Evolutionary conservation across 2,329 filamentous ascomycete genomes (phyloP).

Genomic region (Periconia digitata): DNA sequence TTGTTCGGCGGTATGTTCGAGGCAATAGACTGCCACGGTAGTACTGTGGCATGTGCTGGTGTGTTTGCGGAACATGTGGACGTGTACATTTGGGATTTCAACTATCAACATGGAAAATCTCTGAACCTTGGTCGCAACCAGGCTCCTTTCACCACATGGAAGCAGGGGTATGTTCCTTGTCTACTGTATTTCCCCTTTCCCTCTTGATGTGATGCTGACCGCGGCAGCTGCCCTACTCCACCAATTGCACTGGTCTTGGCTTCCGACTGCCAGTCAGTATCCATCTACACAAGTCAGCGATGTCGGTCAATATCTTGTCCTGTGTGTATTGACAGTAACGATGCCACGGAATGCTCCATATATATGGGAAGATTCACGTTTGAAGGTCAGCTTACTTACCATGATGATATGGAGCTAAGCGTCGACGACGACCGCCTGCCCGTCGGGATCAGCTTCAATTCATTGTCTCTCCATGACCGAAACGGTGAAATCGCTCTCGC

Average conservation of each 20-base stretch:
- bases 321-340: too few species aligned
- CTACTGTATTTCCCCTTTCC: too few species aligned
- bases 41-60: constrained; percentile 25
- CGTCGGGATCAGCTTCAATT: too few species aligned
- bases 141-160: neutral
- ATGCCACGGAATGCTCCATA: too few species aligned
- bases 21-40: constrained; percentile 18
- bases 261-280: neutral
- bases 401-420: too few species aligned
- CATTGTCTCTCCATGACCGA: too few species aligned
- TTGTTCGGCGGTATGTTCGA: constrained; percentile 11
- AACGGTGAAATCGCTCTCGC: too few species aligned
- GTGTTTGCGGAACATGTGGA: constrained; percentile 1
- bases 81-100: constrained; percentile 34
- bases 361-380: too few species aligned
- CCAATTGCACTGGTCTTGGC: neutral
- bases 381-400: too few species aligned
- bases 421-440: too few species aligned
- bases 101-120: constrained; percentile 22
- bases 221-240: neutral
- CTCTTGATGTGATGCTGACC: neutral
- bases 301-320: neutral
- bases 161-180: too few species aligned
- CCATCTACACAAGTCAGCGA: neutral
- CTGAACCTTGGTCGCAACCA: constrained; percentile 17